These are phyloP conservation scores for Leucocoprinus sp. DNA, from an alignment of 768 basidiomycete genomes.

Conservation along the genomic window DNA sequence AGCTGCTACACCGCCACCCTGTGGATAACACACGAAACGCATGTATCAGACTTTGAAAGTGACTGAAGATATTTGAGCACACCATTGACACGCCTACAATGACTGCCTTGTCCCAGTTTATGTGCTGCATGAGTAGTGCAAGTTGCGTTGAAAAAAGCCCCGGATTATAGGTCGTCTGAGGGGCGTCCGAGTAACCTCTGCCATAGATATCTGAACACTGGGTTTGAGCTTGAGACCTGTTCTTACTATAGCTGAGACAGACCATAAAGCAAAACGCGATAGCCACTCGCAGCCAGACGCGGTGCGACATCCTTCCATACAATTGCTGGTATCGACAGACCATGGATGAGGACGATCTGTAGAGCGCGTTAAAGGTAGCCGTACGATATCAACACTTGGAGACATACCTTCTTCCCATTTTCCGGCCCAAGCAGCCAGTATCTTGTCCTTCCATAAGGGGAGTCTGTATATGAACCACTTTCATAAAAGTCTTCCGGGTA, in stretches of 20 bases:
- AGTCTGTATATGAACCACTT: slow-evolving; percentile 52
- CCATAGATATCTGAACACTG: slow-evolving; percentile 60
- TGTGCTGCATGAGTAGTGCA: slow-evolving; percentile 74
- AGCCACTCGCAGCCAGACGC: slow-evolving; percentile 49
- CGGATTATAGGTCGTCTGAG: slow-evolving; percentile 57
- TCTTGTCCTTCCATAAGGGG: slow-evolving; percentile 63
- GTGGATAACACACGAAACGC: slow-evolving; percentile 4
- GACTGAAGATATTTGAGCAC: slow-evolving; percentile 11
- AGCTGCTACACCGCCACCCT: slow-evolving; percentile 71
- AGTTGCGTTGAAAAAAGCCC: slow-evolving; percentile 66
- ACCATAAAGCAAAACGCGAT: slow-evolving; percentile 75
- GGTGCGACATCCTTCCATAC: slow-evolving; percentile 75
- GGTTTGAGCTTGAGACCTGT: background rate
- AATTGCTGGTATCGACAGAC: slow-evolving; percentile 67
- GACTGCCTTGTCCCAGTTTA: slow-evolving; percentile 60
- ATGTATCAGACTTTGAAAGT: background rate
- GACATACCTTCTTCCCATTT: slow-evolving; percentile 52
- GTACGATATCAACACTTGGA: background rate
- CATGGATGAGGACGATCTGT: slow-evolving; percentile 72
- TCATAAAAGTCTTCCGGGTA: slow-evolving; percentile 66
- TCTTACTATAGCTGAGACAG: slow-evolving; percentile 10
- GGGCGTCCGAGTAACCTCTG: slow-evolving; percentile 77
- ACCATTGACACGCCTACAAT: slow-evolving; percentile 77
- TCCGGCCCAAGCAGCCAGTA: slow-evolving; percentile 76
- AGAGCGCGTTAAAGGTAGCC: background rate